These are phyloP conservation scores for Petrea volubilis DNA, from an alignment of 257 asterid genomes.

Conservation along the genomic window DNA sequence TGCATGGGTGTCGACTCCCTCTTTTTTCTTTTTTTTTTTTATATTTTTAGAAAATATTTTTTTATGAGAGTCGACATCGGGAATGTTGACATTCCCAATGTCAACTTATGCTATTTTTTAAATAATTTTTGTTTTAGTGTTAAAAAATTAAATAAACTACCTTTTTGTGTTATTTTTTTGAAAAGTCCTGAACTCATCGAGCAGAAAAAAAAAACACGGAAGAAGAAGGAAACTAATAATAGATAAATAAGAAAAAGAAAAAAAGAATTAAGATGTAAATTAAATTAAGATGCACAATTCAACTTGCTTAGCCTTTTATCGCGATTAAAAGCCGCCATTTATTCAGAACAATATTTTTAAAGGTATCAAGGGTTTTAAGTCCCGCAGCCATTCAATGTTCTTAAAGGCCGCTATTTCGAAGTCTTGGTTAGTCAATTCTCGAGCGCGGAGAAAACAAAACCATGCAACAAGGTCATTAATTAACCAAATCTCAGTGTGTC, in stretches of 20 bases:
- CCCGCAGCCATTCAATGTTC: constrained; percentile 16
- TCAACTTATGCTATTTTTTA: no score
- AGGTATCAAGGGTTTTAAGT: not conserved
- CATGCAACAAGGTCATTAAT: no score
- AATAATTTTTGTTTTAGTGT: no score
- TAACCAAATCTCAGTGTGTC: not conserved
- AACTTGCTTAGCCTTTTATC: constrained; percentile 20
- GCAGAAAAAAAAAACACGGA: no score
- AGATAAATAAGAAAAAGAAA: not conserved
- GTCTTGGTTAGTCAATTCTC: not conserved
- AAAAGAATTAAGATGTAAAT: not conserved
- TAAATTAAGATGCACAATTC: not conserved
- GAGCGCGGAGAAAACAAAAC: not conserved
- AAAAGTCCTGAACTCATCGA: no score
- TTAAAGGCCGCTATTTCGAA: constrained; percentile 17
- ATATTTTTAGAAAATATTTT: no score
- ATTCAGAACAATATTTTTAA: not conserved
- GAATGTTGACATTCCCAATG: no score
- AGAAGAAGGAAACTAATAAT: not conserved
- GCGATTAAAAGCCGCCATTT: constrained; percentile 21
- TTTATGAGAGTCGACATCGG: no score
- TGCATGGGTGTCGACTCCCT: no score
- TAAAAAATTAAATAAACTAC: no score
- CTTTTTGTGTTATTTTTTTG: no score
- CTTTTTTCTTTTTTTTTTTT: no score